Base-by-base conservation (phyloP, 2,329 filamentous ascomycete genomes). In the Verticillium zaregamsianum region DNA sequence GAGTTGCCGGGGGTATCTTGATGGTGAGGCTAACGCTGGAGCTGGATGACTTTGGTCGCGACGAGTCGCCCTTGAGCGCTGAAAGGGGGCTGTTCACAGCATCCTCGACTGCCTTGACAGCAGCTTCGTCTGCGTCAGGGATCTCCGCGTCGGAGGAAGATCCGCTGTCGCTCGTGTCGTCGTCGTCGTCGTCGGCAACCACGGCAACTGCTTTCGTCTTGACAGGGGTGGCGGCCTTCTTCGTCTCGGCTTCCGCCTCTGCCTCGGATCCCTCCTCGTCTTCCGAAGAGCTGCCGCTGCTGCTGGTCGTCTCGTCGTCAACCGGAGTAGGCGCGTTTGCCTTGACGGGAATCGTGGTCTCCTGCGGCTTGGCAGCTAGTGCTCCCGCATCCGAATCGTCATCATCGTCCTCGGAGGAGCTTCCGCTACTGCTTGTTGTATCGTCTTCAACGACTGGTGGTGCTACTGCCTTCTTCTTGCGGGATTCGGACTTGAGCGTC, bases 21-120 rank as follows among this genome's bases (percentile, higher is more conserved):
- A 88, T 85, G 31, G 79, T 82, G 54, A 88, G 73, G 67, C 76
- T 80, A 63, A 75, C 79, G 37, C 77, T 70, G 12, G 82, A 84
- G 56, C 79, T 73, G 3, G 83, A 81, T 1, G 84, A 86, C 64
- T 79, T 79, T 28, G 82, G 81, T 32, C 79, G 75, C 45, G 45
- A 52, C 3, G 74, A 62, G 5, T 69, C 64, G 59, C 76, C 72
- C 59, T 66, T 66, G 39, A 67, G 65, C 12, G 63, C 59, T 15
- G 61, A 35, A 2, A 61, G 28, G 3, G 63, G 61, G 5, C 68
- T 65, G 14, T 55, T 31, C 2, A 17, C 39, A 35, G 49, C 31
- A 3, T 59, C 59, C 31, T 52, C 45, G 20, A 23, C 20, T 9
- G 45, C n/a, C 11, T 28, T 23, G 9, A 23, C 45, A 14, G 20